phyloP scores from a whole-genome alignment of 768 basidiomycete species.

The Hericium erinaceus region DNA sequence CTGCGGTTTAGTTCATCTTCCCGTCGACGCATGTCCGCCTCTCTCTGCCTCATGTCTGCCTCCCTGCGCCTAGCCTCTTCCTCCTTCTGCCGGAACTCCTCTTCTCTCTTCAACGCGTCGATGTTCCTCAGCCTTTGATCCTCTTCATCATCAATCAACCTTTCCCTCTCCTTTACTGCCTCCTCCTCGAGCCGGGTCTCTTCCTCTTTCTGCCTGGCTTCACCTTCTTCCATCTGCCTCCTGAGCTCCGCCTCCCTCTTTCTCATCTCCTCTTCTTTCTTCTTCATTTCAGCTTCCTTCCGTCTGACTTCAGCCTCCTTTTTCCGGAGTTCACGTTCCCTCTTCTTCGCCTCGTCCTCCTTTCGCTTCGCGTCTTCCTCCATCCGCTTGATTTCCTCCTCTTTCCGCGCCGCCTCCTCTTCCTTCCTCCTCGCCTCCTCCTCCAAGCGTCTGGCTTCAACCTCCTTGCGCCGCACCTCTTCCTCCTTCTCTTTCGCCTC shows the following conservation, averaged over 20 bases:
- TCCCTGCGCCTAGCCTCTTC: constrained; percentile 25
- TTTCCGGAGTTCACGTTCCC: constrained; percentile 17
- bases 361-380: constrained; percentile 23
- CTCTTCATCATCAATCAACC: constrained; percentile 24
- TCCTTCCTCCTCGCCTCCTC: constrained; percentile 23
- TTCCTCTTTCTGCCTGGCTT: constrained; percentile 22
- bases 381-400: constrained; percentile 22
- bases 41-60: constrained; percentile 20
- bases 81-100: constrained; percentile 19
- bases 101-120: constrained; percentile 4
- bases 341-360: constrained; percentile 14
- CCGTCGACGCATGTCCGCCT: constrained; percentile 20
- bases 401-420: constrained; percentile 14
- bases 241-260: constrained; percentile 15
- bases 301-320: constrained; percentile 14
- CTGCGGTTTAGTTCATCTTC: constrained; percentile 18
- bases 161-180: constrained; percentile 20
- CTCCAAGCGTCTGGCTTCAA: constrained; percentile 22
- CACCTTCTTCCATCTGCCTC: constrained; percentile 28
- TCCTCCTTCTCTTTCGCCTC: constrained; percentile 24
- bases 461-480: constrained; percentile 24
- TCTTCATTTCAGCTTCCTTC: constrained; percentile 20
- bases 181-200: constrained; percentile 18
- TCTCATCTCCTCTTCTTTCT: constrained; percentile 15
- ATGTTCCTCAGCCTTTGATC: constrained; percentile 22